Evolutionary conservation across 352 stramenopile genomes (phyloP), one percentile per base, ranked within the genome.

Genomic region (Plasmopara muralis): DNA sequence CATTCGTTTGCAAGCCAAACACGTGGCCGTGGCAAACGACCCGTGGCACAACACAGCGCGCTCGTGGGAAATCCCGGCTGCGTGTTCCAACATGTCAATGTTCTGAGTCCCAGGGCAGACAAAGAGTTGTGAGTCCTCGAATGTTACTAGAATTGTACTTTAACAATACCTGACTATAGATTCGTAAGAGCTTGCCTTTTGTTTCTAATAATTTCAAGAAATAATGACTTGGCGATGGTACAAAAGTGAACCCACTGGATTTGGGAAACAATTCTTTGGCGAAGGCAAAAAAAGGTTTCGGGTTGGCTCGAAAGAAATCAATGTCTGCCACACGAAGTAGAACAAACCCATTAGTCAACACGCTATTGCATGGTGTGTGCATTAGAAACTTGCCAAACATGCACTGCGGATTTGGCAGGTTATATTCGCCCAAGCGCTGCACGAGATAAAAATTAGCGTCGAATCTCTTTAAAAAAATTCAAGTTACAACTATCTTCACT

Each of bases 31-130:
- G 0, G 84, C 79, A 45, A 98, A 94, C 4, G 86, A 96, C 10
- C 96, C 96, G 64, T 99, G 96, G 31, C 95, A 97, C 38, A 98
- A 88, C 28, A 99, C 89, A 47, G 73, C 80, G 33, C 57, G 74
- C 34, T 98, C 81, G 48, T 88, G 74, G 2, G 85, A 90, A 53
- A 98, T 90, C 10, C 95, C 96, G 2, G 96, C 96, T 4, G 78
- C 66, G 30, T 90, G 65, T 70, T 99, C 97, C 8, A 99, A 70
- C 58, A 95, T 97, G 70, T 99, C 97, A 62, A 99, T 99, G 67
- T 99, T 99, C 77, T 99, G 77, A 35, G n/a, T n/a, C 79, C 29
- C 9, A 28, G 46, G 43, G 14, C 47, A 13, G 46, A n/a, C 28
- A 41, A 5, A 43, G 39, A 5, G 12, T 41, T 15, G 14, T 15